Conservation (phyloP, 2,329 filamentous ascomycete species). For the Penicillium sp. region DNA sequence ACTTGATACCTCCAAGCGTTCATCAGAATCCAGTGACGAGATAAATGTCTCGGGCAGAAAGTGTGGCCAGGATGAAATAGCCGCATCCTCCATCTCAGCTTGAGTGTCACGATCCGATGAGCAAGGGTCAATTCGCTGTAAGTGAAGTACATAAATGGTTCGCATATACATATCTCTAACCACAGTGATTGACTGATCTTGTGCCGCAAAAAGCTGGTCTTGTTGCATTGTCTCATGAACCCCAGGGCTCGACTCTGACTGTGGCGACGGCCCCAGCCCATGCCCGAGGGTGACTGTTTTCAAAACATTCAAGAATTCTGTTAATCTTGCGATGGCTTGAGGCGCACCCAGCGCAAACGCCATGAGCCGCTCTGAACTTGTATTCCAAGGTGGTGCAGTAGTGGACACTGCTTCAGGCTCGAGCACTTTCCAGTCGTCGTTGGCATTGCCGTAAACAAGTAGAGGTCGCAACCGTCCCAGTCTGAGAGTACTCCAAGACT, state of each 20-base stretch:
- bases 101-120: constrained; percentile 13
- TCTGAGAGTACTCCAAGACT: constrained; percentile 16
- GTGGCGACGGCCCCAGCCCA: neutral
- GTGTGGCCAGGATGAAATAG: constrained; percentile 16
- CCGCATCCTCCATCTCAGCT: constrained; percentile 19
- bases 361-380: neutral
- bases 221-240: neutral
- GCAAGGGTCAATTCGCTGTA: constrained; percentile 6
- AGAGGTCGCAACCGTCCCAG: constrained; percentile 12
- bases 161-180: constrained; percentile 15
- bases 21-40: constrained; percentile 4
- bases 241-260: neutral
- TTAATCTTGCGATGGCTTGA: neutral
- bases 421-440: constrained; percentile 18
- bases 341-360: neutral
- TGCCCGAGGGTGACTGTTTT: neutral
- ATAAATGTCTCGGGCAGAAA: constrained; percentile 15
- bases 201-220: neutral
- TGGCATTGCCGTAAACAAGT: constrained; percentile 9
- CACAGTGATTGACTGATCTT: constrained; percentile 8
- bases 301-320: neutral
- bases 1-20: neutral
- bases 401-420: neutral
- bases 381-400: neutral
- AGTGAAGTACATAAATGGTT: constrained; percentile 13